These are phyloP conservation scores for Hymenoscyphus occultus DNA, from an alignment of 2,329 filamentous ascomycete species.

Conservation along the genomic window DNA sequence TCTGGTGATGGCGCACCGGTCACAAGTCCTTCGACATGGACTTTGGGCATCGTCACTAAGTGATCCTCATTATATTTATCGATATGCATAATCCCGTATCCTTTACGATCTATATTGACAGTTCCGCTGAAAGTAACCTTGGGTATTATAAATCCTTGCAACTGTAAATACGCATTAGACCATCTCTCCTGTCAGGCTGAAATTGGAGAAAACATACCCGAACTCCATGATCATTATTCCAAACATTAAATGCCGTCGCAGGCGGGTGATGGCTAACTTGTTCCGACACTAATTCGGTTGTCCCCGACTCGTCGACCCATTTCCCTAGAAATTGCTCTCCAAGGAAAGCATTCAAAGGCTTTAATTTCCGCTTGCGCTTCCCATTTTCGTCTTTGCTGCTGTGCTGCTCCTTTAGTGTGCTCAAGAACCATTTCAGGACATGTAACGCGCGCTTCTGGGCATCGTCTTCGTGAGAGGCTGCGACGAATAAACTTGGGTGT, in stretches of 20 bases:
- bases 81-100: conserved; percentile 80
- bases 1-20: conserved; percentile 84
- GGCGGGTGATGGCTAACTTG: conserved; percentile 95
- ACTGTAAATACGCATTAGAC: conserved; percentile 37
- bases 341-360: conserved; percentile 92
- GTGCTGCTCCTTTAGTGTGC: conserved; percentile 84
- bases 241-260: conserved; percentile 88
- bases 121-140: conserved; percentile 92
- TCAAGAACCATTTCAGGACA: conserved; percentile 93
- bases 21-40: conserved; percentile 91
- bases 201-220: conserved; percentile 21
- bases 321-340: conserved; percentile 89
- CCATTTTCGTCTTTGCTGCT: conserved; percentile 63
- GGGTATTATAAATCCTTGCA: conserved; percentile 87
- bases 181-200: neutral
- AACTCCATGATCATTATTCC: conserved; percentile 79
- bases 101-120: conserved; percentile 91
- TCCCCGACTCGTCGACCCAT: conserved; percentile 80
- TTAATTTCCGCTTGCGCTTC: conserved; percentile 76
- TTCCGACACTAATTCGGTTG: conserved; percentile 84
- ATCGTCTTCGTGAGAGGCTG: conserved; percentile 74
- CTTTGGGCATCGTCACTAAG: conserved; percentile 83
- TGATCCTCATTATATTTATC: conserved; percentile 59
- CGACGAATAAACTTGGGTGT: conserved; percentile 73
- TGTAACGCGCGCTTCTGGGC: conserved; percentile 78